phyloP scores from a whole-genome alignment of 2,329 filamentous ascomycete genomes.

The Botrytis aclada region DNA sequence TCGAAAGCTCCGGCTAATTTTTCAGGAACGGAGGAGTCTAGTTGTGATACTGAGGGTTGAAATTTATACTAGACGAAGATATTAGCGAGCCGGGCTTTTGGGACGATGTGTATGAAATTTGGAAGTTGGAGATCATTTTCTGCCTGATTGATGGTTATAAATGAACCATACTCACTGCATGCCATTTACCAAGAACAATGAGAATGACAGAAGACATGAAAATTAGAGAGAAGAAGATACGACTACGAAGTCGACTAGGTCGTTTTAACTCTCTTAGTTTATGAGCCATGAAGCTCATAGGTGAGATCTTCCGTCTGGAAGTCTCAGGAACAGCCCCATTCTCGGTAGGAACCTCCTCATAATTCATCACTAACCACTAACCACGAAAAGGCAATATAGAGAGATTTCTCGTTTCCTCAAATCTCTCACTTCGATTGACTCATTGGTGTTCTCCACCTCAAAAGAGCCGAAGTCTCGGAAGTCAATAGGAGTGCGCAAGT shows the following conservation, averaged over 20 bases:
- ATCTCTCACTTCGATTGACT: not conserved
- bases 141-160: not conserved
- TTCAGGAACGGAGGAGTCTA: constrained; percentile 23
- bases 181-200: constrained; percentile 19
- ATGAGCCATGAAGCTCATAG: constrained; percentile 23
- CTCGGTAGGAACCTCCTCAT: not conserved
- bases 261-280: constrained; percentile 24
- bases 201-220: constrained; percentile 21
- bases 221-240: constrained; percentile 21
- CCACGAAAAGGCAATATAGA: not conserved
- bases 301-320: constrained; percentile 15
- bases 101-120: not conserved
- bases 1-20: constrained; percentile 22
- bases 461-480: not conserved
- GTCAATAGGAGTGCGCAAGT: not conserved
- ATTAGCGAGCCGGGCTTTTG: not conserved
- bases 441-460: not conserved
- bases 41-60: constrained; percentile 20
- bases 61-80: constrained; percentile 21
- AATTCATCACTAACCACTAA: constrained; percentile 1
- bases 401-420: not conserved
- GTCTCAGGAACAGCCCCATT: not conserved
- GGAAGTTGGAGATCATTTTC: not conserved
- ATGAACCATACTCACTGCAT: constrained; percentile 13
- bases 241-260: constrained; percentile 26